phyloP scores from a whole-genome alignment of 495 filamentous ascomycete species.

The Aspergillus olivimuriae region DNA sequence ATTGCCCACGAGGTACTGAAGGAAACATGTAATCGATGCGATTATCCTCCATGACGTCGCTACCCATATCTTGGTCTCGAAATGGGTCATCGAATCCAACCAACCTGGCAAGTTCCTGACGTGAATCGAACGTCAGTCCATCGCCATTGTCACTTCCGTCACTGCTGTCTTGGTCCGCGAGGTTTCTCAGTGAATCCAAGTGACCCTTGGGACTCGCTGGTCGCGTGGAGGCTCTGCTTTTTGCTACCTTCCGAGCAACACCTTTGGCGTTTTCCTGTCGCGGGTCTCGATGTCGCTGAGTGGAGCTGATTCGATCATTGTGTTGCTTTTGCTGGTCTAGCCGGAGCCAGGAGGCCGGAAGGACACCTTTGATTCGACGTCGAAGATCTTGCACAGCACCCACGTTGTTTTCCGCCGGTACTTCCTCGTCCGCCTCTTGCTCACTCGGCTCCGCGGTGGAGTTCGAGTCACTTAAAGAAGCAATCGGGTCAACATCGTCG shows the following conservation, averaged over 20 bases:
- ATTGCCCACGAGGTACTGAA: constrained; percentile 21
- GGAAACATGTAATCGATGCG: constrained; percentile 53
- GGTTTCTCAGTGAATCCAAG: constrained; percentile 25
- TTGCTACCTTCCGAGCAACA: constrained; percentile 37
- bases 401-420: constrained; percentile 21
- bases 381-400: constrained; percentile 32
- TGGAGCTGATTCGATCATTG: constrained; percentile 25
- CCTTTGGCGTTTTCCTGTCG: constrained; percentile 31
- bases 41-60: constrained; percentile 51
- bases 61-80: constrained; percentile 17
- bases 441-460: constrained; percentile 4
- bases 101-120: constrained; percentile 6
- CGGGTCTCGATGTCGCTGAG: constrained; percentile 15
- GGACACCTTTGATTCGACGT: constrained; percentile 69
- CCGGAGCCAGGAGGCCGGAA: constrained; percentile 86
- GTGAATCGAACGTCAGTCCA: constrained; percentile 3
- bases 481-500: constrained; percentile 15
- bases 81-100: constrained; percentile 21
- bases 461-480: constrained; percentile 11
- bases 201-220: constrained; percentile 9
- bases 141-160: constrained; percentile 40
- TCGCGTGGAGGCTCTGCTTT: constrained; percentile 16
- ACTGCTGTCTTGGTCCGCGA: constrained; percentile 46
- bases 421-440: constrained; percentile 9
- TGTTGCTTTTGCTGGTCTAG: constrained; percentile 50